Percentiles rank a stretch among this genome's conserved stretches.
These are phyloP conservation scores for Cryptosporidium bovis DNA, from an alignment of 169 alveolate genomes.

Conservation along the genomic window DNA sequence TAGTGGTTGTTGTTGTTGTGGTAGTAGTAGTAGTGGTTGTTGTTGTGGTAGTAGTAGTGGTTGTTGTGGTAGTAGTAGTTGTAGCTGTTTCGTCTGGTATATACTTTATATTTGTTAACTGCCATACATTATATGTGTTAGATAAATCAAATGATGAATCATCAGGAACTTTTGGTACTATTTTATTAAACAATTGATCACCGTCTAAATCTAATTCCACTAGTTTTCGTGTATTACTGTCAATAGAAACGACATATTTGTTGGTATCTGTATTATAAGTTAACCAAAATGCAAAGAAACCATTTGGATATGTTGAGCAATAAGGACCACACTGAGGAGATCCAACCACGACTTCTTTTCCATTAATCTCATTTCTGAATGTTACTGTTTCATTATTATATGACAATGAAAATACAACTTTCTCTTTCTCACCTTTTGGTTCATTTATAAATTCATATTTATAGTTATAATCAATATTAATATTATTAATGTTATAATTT, in stretches of 20 bases:
- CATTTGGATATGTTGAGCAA: conserved; percentile 40
- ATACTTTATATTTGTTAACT: neutral
- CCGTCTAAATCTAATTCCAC: neutral
- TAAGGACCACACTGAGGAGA: conserved; percentile 57
- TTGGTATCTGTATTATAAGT: neutral
- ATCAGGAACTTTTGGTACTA: neutral
- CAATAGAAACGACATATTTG: conserved; percentile 10
- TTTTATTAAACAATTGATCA: conserved; percentile 5
- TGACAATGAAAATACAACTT: neutral
- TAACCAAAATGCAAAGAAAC: conserved; percentile 39
- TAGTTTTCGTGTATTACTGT: conserved; percentile 10
- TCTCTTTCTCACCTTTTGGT: neutral
- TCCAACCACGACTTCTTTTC: neutral
- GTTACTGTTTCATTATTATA: conserved; percentile 24
- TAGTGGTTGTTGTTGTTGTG: neutral
- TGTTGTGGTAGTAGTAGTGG: neutral
- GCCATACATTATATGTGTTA: conserved; percentile 41
- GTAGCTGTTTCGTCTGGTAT: neutral
- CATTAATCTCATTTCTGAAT: neutral
- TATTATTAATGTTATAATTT: neutral
- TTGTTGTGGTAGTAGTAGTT: neutral
- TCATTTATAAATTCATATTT: conserved; percentile 6
- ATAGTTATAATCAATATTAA: conserved; percentile 10
- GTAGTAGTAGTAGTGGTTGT: conserved; percentile 20
- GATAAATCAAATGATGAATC: neutral